Percentiles rank a stretch among this genome's conserved stretches.
Evolutionary conservation across 345 rosid species (phyloP).

Genomic region (Gossypium rotundifolium): DNA sequence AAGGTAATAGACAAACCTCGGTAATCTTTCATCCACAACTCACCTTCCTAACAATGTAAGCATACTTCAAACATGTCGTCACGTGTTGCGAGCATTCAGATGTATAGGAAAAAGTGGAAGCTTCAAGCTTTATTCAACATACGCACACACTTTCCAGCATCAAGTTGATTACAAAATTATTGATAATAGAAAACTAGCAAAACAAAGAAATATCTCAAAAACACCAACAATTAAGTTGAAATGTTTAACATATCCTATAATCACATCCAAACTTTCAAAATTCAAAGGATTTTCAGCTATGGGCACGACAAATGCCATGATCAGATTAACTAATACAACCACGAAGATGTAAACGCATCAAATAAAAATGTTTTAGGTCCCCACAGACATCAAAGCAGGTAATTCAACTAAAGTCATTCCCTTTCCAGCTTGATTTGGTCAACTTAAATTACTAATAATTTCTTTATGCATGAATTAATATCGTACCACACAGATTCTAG

Average conservation of each 20-base stretch:
- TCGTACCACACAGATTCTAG: not conserved
- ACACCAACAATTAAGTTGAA: not conserved
- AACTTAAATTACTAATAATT: not conserved
- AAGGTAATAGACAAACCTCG: not conserved
- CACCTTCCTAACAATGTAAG: conserved; percentile 4
- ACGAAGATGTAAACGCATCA: not conserved
- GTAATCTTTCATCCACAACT: not conserved
- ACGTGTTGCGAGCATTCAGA: not conserved
- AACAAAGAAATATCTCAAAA: not conserved
- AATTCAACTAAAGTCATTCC: not conserved
- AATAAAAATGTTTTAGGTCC: not conserved
- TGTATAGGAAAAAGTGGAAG: not conserved
- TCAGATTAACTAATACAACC: not conserved
- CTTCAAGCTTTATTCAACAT: not conserved
- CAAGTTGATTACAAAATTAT: not conserved
- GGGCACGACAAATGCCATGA: not conserved
- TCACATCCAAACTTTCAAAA: not conserved
- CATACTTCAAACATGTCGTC: not conserved
- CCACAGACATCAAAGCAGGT: not conserved
- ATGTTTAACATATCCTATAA: not conserved
- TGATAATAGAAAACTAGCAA: not conserved
- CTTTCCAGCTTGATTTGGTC: not conserved
- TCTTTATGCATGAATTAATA: not conserved
- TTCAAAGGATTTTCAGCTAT: not conserved
- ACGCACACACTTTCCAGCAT: not conserved